phyloP scores from a whole-genome alignment of 2,329 filamentous ascomycete genomes.

The Elsinoe australis region DNA sequence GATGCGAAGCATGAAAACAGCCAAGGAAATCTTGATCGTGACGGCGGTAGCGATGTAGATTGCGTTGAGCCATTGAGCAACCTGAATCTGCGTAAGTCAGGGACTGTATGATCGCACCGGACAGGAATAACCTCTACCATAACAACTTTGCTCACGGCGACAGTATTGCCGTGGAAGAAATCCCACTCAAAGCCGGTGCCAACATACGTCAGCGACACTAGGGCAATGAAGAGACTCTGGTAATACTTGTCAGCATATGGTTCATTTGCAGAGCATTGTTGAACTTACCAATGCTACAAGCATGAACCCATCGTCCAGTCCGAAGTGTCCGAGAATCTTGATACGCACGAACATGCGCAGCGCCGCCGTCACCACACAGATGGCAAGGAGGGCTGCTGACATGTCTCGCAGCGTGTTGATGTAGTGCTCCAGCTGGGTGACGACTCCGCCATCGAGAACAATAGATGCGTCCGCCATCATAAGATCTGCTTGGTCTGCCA shows the following conservation, averaged over 20 bases:
- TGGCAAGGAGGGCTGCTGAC: constrained; percentile 13
- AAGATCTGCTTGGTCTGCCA: constrained; percentile 13
- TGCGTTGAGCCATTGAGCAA: constrained; percentile 15
- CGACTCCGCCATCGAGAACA: constrained; percentile 9
- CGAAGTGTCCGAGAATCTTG: constrained; percentile 13
- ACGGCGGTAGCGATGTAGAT: constrained; percentile 4
- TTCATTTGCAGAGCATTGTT: background rate
- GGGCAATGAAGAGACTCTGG: constrained; percentile 11
- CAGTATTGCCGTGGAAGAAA: constrained; percentile 7
- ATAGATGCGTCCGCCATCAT: constrained; percentile 3
- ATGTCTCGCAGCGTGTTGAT: constrained; percentile 14
- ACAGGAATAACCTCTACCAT: constrained; percentile 11
- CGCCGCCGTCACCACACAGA: constrained; percentile 9
- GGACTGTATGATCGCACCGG: background rate
- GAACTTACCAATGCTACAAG: constrained; percentile 13
- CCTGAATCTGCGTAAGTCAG: constrained; percentile 14
- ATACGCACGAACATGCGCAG: constrained; percentile 16
- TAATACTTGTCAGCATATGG: constrained; percentile 5
- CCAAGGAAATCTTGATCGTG: constrained; percentile 12
- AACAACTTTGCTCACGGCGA: constrained; percentile 8
- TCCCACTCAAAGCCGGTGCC: constrained; percentile 12
- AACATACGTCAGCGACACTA: constrained; percentile 11
- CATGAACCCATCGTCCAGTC: constrained; percentile 12
- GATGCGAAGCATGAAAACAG: constrained; percentile 15
- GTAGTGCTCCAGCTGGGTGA: constrained; percentile 11